Conservation (phyloP, 345 rosid species). For the Lenwebbia sp. region DNA sequence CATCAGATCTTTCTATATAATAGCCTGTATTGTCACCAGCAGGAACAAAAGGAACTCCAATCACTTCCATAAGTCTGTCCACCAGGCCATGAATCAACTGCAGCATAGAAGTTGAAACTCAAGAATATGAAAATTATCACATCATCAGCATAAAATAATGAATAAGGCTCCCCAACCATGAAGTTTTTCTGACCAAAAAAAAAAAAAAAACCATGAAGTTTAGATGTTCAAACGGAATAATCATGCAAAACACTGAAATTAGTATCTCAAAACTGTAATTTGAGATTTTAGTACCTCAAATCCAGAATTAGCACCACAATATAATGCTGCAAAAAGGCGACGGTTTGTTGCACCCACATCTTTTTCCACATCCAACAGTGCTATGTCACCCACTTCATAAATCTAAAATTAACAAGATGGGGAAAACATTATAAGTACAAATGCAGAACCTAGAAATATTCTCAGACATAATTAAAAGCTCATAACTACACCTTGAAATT, state of each 20-base stretch:
- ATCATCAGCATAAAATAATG: not conserved
- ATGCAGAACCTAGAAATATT: not conserved
- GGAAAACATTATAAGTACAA: not conserved
- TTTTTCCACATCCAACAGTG: conserved; percentile 44
- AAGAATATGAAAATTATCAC: not conserved
- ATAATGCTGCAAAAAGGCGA: conserved; percentile 62
- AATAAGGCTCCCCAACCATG: not conserved
- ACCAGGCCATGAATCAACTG: conserved; percentile 87
- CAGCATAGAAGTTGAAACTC: not conserved
- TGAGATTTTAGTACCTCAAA: conserved; percentile 61
- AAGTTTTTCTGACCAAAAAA: no score
- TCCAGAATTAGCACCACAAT: conserved; percentile 90
- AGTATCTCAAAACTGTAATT: not conserved
- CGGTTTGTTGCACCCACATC: conserved; percentile 79
- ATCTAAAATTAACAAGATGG: conserved; percentile 27
- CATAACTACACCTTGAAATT: no score
- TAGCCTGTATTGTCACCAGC: conserved; percentile 47
- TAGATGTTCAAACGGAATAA: not conserved
- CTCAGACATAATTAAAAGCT: not conserved
- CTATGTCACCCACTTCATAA: conserved; percentile 75
- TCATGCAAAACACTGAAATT: not conserved
- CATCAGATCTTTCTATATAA: conserved; percentile 47
- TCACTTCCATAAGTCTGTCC: conserved; percentile 86
- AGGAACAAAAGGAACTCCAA: conserved; percentile 58
- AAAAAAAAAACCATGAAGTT: not conserved